Evolutionary conservation across 2,329 filamentous ascomycete species (phyloP), one percentile per base, ranked within the genome.

Genomic region (Hypoxylon sp.): DNA sequence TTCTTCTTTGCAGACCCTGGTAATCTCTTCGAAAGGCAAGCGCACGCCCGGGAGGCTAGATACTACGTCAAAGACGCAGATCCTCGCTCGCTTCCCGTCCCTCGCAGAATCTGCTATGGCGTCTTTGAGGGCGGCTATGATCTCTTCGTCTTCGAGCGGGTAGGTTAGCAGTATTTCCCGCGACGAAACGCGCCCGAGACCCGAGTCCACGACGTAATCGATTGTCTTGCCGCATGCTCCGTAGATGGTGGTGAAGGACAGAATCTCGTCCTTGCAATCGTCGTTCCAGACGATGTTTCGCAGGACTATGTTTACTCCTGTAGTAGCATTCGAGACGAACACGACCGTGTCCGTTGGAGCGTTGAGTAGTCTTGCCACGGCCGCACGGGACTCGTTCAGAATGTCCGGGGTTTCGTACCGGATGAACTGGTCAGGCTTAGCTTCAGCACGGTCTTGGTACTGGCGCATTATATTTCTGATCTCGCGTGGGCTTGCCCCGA

Each of bases 201-300:
- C 87, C 1, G 85, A 88, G 74, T 97, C 93, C n/a, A 85, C 82
- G 33, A 96, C 79, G 60, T 81, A 95, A 42, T 89, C 83, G 16
- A 96, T 81, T 0, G 89, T 89, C 74, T 92, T 93, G 59, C 89
- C 90, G 74, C 93, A 93, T 0, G 88, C 89, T 59, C 89, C 89
- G 76, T 97, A 97, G 54, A 93, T 85, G 40, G 91, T 93, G 36
- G 85, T 85, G 75, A 97, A 96, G 77, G 89, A 90, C 45, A 97
- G 72, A 67, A 96, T 91, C 66, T 91, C 88, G 74, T 97, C 94
- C 22, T 87, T 86, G 65, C 93, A 91, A 65, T 90, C 89, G 0
- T 82, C 76, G 36, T 86, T 77, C 84, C 89, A 97, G 1, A 76
- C 74, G 1, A 97, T 78, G 75, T 91, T 94, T 42, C 90, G 87